Base-by-base conservation (phyloP, 2,329 filamentous ascomycete genomes). In the Colletotrichum lini region DNA sequence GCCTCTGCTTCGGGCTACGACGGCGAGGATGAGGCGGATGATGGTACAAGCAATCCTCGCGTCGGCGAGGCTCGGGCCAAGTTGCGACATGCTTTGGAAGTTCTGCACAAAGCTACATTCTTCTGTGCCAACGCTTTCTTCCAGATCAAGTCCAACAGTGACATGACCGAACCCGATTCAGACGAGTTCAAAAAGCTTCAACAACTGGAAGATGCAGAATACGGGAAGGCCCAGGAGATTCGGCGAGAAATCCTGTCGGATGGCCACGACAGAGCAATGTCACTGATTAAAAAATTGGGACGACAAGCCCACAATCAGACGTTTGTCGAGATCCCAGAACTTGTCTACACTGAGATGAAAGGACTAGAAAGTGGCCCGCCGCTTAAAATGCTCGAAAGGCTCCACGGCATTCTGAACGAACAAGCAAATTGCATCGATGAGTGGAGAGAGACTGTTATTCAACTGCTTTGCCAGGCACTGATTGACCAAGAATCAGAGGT, bases 91-190 rank as follows among this genome's bases (percentile, higher is more conserved):
- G 91, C 93, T 2, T 84, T 98, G 21, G 94, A 97, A 78, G 81
- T 97, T 53, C 88, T 96, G 72, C 96, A 98, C 79, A 91, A 92
- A 74, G 94, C 92, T 40, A 86, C 90, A 0, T 98, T 98, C 82
- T 98, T 97, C 78, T 92, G 92, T 35, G 94, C 92, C 16, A 98
- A 95, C 75, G 92, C 91, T 0, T 91, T 92, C 75, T 98, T 91
- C 77, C 94, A 98, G 77, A 93, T 97, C 72, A 96, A 95, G 77
- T 89, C 90, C 0, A 89, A 95, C 67, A 80, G 88, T 54, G 85
- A 88, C 1, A 82, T 92, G 75, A 94, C 91, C 0, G 78, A 84
- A 26, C 89, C 91, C 1, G 90, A 90, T 6, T 94, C 93, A 0
- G 89, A 91, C 1, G 88, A 92, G 18, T 95, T 91, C 76, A 82